Percentiles rank a stretch among this genome's conserved stretches.
Evolutionary conservation across 108 stramenopile species (phyloP).

Genomic region (Cylindrotheca fusiformis): DNA sequence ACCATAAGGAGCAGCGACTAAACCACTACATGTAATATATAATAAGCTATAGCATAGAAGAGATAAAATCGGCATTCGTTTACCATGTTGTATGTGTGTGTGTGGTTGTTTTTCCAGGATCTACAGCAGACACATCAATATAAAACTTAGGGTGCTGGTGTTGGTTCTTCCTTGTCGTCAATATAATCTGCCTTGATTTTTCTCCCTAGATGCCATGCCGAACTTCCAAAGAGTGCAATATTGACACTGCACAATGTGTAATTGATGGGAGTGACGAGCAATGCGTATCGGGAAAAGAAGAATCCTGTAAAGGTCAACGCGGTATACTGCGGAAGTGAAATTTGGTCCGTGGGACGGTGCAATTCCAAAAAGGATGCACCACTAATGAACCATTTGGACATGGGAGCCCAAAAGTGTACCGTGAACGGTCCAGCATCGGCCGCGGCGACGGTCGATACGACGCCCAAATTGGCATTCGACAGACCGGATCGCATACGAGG

Average conservation of each 20-base stretch:
- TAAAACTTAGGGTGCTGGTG: too few relatives aligned
- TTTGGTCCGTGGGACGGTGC: conserved; percentile 85
- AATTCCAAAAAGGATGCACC: conserved; percentile 81
- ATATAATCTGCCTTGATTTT: conserved; percentile 85
- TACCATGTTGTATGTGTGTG: too few relatives aligned
- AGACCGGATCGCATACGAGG: conserved; percentile 53
- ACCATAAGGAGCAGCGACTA: too few relatives aligned
- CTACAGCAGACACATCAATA: too few relatives aligned
- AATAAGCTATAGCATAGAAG: too few relatives aligned
- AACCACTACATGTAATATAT: too few relatives aligned
- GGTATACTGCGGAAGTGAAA: conserved; percentile 78
- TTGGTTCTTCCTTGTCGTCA: conserved; percentile 19
- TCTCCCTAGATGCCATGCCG: conserved; percentile 82
- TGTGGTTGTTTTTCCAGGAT: too few relatives aligned
- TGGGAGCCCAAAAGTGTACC: conserved; percentile 74
- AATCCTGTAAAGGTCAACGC: conserved; percentile 82
- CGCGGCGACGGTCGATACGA: conserved; percentile 62
- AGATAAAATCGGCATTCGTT: too few relatives aligned
- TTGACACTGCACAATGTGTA: conserved; percentile 83
- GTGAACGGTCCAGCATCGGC: conserved; percentile 62
- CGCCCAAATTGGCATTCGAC: conserved; percentile 51
- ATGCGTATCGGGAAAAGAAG: conserved; percentile 82
- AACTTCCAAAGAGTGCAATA: conserved; percentile 74
- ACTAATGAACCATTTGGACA: conserved; percentile 86
- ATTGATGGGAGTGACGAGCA: conserved; percentile 79